Evolutionary conservation across 176 grass and related monocot genomes (phyloP).

Genomic region (Rhynchospora pubera): DNA sequence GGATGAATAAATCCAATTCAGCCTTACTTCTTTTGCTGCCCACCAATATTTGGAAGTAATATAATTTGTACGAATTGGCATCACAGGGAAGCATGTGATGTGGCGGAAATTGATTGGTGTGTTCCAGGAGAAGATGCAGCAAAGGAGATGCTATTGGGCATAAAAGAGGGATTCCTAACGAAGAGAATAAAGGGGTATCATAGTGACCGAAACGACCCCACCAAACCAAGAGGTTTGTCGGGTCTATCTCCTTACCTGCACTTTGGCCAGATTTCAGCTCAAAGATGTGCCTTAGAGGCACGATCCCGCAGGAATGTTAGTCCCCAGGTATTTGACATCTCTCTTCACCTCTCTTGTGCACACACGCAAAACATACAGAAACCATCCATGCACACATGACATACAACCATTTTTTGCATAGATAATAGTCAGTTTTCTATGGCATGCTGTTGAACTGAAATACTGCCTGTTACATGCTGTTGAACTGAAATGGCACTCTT

Average conservation of each 20-base stretch:
- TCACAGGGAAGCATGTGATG: conserved; percentile 62
- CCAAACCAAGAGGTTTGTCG: conserved; percentile 54
- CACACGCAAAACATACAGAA: not conserved
- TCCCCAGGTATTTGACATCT: conserved; percentile 40
- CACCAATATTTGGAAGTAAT: not conserved
- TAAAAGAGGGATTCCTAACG: conserved; percentile 65
- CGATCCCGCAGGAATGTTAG: conserved; percentile 37
- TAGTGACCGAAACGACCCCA: conserved; percentile 60
- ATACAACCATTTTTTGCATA: not conserved
- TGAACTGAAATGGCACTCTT: not conserved
- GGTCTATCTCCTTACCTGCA: conserved; percentile 83
- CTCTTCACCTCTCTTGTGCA: not conserved
- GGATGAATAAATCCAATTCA: not conserved
- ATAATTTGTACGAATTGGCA: not conserved
- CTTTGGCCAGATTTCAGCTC: conserved; percentile 93
- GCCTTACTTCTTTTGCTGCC: not conserved
- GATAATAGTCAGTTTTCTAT: not conserved
- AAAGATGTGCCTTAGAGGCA: conserved; percentile 74
- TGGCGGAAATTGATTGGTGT: conserved; percentile 80
- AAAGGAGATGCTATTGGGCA: conserved; percentile 50
- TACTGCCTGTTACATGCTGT: not conserved
- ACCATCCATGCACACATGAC: not conserved
- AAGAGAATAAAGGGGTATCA: conserved; percentile 78
- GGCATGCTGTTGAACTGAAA: not conserved
- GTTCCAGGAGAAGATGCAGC: conserved; percentile 57